These are phyloP conservation scores for Colletotrichum nymphaeae DNA, from an alignment of 2,329 filamentous ascomycete species.

Conservation along the genomic window DNA sequence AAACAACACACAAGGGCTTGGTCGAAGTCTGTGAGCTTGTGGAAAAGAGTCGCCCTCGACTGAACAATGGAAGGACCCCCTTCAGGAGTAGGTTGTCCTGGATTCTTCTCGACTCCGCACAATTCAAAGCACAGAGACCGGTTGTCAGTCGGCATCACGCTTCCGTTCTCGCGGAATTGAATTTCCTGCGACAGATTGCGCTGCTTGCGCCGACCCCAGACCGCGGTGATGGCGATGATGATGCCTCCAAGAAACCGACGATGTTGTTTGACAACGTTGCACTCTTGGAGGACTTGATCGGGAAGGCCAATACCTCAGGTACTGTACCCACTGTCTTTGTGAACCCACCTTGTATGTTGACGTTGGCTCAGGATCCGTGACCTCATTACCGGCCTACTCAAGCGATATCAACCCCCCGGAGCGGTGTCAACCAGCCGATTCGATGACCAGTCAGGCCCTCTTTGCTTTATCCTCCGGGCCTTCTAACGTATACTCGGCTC, in stretches of 20 bases:
- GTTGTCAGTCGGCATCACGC: slow-evolving; percentile 43
- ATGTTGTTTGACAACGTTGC: slow-evolving; percentile 17
- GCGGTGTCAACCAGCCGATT: neutral
- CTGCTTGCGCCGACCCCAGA: neutral
- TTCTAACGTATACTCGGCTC: neutral
- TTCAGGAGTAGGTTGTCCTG: slow-evolving; percentile 40
- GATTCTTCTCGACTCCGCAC: slow-evolving; percentile 39
- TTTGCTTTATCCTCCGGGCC: neutral
- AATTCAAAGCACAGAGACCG: slow-evolving; percentile 42
- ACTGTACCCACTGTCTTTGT: neutral
- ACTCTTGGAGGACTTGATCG: slow-evolving; percentile 11
- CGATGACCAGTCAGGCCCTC: neutral
- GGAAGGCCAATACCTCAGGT: slow-evolving; percentile 9
- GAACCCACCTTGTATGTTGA: neutral
- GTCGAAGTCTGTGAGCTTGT: slow-evolving; percentile 43
- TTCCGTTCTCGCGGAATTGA: slow-evolving; percentile 44
- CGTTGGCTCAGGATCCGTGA: neutral
- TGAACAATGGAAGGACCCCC: slow-evolving; percentile 33
- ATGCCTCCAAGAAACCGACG: neutral
- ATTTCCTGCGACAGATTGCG: slow-evolving; percentile 37
- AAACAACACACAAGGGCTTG: slow-evolving; percentile 41
- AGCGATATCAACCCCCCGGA: neutral
- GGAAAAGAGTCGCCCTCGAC: slow-evolving; percentile 43
- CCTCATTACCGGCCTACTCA: neutral
- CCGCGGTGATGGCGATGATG: neutral